Evolutionary conservation across 2,329 filamentous ascomycete genomes (phyloP), one percentile per base, ranked within the genome.

Genomic region (Bimuria novae-zelandiae): DNA sequence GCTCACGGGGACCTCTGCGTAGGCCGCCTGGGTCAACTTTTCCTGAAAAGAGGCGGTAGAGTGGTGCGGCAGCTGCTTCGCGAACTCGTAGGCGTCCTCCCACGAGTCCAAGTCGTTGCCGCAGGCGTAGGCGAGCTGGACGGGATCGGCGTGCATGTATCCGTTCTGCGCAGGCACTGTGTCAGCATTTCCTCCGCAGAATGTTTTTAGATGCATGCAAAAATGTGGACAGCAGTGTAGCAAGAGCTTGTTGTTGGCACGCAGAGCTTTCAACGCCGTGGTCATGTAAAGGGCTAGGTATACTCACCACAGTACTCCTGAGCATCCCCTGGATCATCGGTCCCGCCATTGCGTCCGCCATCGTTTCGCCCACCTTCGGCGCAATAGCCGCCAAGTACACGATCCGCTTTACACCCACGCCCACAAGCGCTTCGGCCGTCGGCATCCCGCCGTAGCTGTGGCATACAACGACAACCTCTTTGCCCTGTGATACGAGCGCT

Each of bases 1-100:
- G 0, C 68, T 75, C 3, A 74, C 67, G 0, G 71, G 72, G 1
- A 76, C 61, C 23, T 76, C 64, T 42, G 71, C 72, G 46, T 76
- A 79, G 1, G 70, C 75, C 2, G 67, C 58, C 57, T 76, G 63
- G 1, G 70, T 75, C 19, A 76, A 54, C 0, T 59, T 48, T 12
- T 57, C 65, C 0, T 45, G 30, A 52, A 77, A 77, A 23, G 65
- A 68, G 12, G 59, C 43, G 2, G 63, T 59, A 1, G 75, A 76
- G 40, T 78, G 76, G 2, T 57, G 57, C 1, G 56, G 37, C 6
- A 62, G 47, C 29, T 49, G 39, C 4, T 52, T 43, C 1, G 59
- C 62, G 41, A 48, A 56, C 30, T 62, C 52, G 21, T 62, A 56
- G 4, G 55, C 67, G 29, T 60, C 42, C 12, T 59, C 62, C 14